Evolutionary conservation across 176 grass and related monocot species (phyloP).

Genomic region (Ensete glaucum): DNA sequence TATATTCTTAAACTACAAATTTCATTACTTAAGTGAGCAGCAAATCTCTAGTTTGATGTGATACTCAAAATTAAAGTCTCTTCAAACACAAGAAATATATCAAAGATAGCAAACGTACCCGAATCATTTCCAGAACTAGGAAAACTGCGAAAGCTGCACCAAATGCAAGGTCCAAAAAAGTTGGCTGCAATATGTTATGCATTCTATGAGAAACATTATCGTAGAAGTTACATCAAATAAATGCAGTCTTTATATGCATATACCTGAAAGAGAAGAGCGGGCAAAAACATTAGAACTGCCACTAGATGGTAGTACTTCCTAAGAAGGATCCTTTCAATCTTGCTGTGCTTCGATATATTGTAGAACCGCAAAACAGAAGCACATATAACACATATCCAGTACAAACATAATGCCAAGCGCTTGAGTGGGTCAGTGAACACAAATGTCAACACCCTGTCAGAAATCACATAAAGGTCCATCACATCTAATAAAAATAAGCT

Average conservation of each 20-base stretch:
- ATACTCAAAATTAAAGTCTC: neutral
- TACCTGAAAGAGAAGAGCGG: constrained; percentile 90
- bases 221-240: neutral
- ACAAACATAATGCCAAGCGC: constrained; percentile 7
- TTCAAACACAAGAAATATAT: neutral
- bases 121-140: constrained; percentile 88
- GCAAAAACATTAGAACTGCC: constrained; percentile 81
- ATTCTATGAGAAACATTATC: constrained; percentile 5
- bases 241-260: constrained; percentile 7
- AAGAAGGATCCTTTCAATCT: constrained; percentile 22
- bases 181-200: constrained; percentile 48
- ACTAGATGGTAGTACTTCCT: constrained; percentile 27
- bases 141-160: constrained; percentile 92
- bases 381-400: constrained; percentile 17
- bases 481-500: neutral
- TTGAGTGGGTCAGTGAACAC: constrained; percentile 21
- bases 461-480: neutral
- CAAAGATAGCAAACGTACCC: constrained; percentile 33
- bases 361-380: constrained; percentile 13
- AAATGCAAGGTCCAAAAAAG: constrained; percentile 95
- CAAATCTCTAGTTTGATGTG: neutral
- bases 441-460: constrained; percentile 17
- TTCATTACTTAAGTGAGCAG: neutral
- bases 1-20: neutral
- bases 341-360: constrained; percentile 21